phyloP scores from a whole-genome alignment of 108 stramenopile genomes.

The Fragilariopsis cylindrus region DNA sequence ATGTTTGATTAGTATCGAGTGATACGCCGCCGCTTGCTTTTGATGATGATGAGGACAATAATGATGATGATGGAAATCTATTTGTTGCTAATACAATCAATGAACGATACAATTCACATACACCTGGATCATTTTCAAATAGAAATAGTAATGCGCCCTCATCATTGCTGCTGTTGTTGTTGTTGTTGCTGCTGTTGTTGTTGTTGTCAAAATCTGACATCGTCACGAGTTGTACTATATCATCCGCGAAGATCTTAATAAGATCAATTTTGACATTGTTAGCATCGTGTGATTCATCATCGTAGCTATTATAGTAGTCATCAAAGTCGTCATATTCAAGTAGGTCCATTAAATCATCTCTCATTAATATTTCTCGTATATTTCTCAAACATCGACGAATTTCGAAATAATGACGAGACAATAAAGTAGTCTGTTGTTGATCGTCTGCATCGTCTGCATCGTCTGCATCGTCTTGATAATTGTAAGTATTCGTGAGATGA shows the following conservation, averaged over 20 bases:
- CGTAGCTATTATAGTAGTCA: neutral
- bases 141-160: neutral
- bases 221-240: neutral
- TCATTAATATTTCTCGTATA: constrained; percentile 1
- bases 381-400: neutral
- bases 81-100: neutral
- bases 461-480: neutral
- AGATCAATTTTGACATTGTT: neutral
- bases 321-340: neutral
- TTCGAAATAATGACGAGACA: neutral
- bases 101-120: constrained; percentile 7
- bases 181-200: neutral
- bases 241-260: neutral
- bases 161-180: neutral
- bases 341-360: constrained; percentile 4
- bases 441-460: neutral
- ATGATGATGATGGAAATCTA: neutral
- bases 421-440: too few relatives aligned
- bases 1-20: neutral
- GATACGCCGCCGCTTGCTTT: too few relatives aligned
- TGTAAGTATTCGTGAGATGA: too few relatives aligned
- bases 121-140: neutral
- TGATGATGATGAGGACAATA: too few relatives aligned
- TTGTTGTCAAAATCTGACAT: neutral
- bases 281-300: neutral